Evolutionary conservation across 805 yeast species (phyloP), one percentile per base, ranked within the genome.

Genomic region (Danielia oregonensis): DNA sequence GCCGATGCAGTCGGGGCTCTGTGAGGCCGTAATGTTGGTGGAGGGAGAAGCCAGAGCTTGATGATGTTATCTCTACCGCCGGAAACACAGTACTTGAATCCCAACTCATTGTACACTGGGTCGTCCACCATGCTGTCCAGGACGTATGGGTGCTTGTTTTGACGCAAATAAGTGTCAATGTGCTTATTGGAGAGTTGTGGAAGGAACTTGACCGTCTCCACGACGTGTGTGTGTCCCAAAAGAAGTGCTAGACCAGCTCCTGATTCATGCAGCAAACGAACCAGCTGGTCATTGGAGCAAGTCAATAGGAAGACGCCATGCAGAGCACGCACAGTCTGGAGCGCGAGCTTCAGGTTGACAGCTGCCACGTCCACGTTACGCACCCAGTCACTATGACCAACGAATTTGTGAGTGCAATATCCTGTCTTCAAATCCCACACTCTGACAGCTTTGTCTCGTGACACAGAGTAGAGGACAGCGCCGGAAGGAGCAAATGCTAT

Each of bases 311-410:
- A 83, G 29, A 77, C 80, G 2, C 81, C 82, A 19, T 63, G 55
- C 1, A 68, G 52, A 22, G 35, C 36, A 6, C 42, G 30, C 15
- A 29, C 7, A n/a, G 31, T 28, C 6, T 32, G 19, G 14, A 49
- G 24, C 41, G 43, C 32, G 6, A 53, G 29, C 10, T 35, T 34
- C 6, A 46, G 29, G 31, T 54, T 45, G 16, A 49, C 29, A 31
- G 46, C 40, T 0, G 51, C 55, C 8, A 54, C 63, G 42, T 79
- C 86, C 2, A 87, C 44, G 8, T 76, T 66, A 37, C 95, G 65
- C 4, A 87, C 87, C 97, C 97, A 89, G 44, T 87, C 96, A 7
- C 85, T 73, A 57, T 89, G 97, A 1, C 89, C 91, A 11, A 74
- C 68, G 37, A 87, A 76, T 0, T 85, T 76, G 40, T 72, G 70